Evolutionary conservation across 2,329 filamentous ascomycete species (phyloP), one percentile per base, ranked within the genome.

Genomic region (Paraphaeosphaeria sporulosa): DNA sequence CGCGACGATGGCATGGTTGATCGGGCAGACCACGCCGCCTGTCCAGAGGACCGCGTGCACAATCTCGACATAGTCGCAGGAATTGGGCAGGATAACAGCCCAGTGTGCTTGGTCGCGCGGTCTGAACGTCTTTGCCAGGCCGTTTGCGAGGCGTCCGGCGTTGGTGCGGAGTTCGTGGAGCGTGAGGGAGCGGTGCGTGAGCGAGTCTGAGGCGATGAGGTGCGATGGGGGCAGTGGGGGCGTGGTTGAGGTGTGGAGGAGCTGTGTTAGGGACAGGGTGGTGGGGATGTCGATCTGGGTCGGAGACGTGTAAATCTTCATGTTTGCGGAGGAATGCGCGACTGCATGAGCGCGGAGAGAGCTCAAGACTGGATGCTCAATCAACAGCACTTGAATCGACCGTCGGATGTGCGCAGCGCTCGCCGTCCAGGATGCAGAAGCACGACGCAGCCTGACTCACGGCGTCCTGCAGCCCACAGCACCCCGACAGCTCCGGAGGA

Each of bases 171-270:
- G 72, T 59, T 80, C 73, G n/a, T 78, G 79, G 21, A 83, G 71
- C 0, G 80, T 82, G 34, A 82, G 75, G 58, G 77, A 81, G n/a
- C 81, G 77, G 63, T 81, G 79, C 5, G 80, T 81, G 30, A 83
- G 71, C 53, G 71, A 80, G 63, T 83, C 81, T 32, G 76, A 74
- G 3, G 79, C 74, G 32, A 83, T 78, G 13, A 83, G 60, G 57
- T 82, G 80, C 0, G 80, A 81, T 30, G 79, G 76, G 12, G 78
- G 78, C 1, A 83, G 64, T 2, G 70, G 58, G 1, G 75, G 61
- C 13, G 47, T 70, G 7, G 76, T 77, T 12, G 70, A 68, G 4
- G 59, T 63, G 60, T 82, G 79, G 48, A 83, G 75, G 27, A 83
- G 74, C 61, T 83, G 73, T 5, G 80, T 83, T 48, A 83, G 74